Conservation (phyloP, 495 filamentous ascomycete genomes). For the Podospora conica region DNA sequence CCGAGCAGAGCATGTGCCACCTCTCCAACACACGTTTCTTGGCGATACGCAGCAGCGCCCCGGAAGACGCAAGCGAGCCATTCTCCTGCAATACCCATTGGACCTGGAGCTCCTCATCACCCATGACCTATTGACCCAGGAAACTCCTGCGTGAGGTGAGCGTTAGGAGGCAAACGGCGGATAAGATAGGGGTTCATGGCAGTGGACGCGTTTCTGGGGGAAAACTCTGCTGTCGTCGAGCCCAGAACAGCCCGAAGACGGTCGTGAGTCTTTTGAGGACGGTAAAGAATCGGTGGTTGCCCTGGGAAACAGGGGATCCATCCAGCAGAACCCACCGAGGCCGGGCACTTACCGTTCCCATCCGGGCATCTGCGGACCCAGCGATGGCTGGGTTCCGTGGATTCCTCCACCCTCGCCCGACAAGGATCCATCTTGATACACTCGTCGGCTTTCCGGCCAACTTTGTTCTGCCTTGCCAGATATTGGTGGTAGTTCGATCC, state of each 20-base stretch:
- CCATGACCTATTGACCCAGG: neutral
- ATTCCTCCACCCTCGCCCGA: neutral
- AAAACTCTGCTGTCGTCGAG: neutral
- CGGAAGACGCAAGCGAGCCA: conserved; percentile 5
- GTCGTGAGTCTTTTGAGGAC: neutral
- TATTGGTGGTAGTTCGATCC: neutral
- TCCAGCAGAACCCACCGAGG: neutral
- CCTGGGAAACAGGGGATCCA: neutral
- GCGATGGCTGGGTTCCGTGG: neutral
- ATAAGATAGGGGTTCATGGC: neutral
- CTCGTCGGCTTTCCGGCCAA: neutral
- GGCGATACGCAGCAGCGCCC: neutral
- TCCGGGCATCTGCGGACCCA: neutral
- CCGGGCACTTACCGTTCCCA: neutral
- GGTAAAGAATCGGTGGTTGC: neutral
- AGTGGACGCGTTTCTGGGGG: neutral
- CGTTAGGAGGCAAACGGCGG: neutral
- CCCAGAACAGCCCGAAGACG: neutral
- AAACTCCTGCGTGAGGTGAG: neutral
- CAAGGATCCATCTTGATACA: neutral
- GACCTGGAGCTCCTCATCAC: too few relatives aligned
- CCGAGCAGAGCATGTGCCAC: neutral
- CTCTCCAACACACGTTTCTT: neutral
- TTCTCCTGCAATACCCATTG: neutral
- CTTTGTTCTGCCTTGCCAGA: neutral